Conservation (phyloP, 805 yeast species). For the Wickerhamiella allomyrinae region DNA sequence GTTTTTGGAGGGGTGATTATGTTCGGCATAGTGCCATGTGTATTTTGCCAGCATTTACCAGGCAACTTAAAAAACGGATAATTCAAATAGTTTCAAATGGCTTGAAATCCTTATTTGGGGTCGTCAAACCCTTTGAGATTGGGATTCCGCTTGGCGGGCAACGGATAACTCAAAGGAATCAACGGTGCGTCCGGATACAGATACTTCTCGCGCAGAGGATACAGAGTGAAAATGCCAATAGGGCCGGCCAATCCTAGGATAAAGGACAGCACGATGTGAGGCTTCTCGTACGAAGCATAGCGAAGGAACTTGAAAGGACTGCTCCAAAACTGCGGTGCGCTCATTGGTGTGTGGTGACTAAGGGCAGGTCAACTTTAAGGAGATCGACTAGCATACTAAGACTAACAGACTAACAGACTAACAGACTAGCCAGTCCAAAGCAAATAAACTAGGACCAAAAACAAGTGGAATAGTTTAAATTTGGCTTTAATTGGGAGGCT, state of each 20-base stretch:
- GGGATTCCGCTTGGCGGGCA: constrained; percentile 17
- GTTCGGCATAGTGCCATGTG: no score
- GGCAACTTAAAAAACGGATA: no score
- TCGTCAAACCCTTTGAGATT: constrained; percentile 26
- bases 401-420: no score
- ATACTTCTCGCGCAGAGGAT: constrained; percentile 58
- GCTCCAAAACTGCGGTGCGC: constrained; percentile 22
- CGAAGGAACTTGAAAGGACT: constrained; percentile 31
- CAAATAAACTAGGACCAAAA: no score
- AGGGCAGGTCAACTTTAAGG: not conserved
- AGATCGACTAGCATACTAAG: no score
- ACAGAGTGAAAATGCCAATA: constrained; percentile 38
- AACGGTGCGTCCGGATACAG: constrained; percentile 51
- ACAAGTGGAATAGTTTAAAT: no score
- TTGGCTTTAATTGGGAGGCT: no score
- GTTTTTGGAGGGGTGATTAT: no score
- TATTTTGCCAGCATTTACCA: no score
- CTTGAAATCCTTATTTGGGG: constrained; percentile 6
- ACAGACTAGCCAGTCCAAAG: no score
- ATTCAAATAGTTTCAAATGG: no score
- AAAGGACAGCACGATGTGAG: constrained; percentile 55
- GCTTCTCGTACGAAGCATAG: constrained; percentile 61
- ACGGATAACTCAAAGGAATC: constrained; percentile 39
- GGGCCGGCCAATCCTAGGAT: constrained; percentile 58
- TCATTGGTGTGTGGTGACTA: constrained; percentile 3